Evolutionary conservation across 2,329 filamentous ascomycete species (phyloP), one percentile per base, ranked within the genome.

Genomic region (Calonectria pauciramosa): DNA sequence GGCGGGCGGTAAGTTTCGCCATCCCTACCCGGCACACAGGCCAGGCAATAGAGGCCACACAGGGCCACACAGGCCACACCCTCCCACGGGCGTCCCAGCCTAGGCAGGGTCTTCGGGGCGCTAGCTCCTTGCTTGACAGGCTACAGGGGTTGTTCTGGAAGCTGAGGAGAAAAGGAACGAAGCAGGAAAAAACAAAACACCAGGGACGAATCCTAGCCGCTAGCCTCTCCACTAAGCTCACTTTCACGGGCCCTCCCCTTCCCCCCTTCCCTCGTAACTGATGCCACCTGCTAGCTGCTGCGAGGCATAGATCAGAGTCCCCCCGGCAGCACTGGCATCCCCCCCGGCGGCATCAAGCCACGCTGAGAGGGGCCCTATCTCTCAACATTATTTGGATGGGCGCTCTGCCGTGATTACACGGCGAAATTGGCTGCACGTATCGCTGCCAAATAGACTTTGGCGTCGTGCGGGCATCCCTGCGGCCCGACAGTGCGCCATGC

Each of bases 391-490:
- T 60, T 60, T 60, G 56, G 56, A 60, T 60, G 56, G 20, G 56
- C 56, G 34, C 56, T 60, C 56, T 60, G 56, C 56, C 56, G 56
- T 60, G 56, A 60, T 60, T 60, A 60, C 56, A 54, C 51, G 41
- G 41, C 41, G 56, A 60, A 60, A 60, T 60, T 60, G 56, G 20
- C 34, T 13, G 56, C 32, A 60, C 34, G 56, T 60, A 60, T 60
- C 34, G 56, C 34, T 23, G 32, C 56, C 56, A 41, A 60, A 60
- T 60, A 41, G 56, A 60, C 34, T 60, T 60, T 60, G 56, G n/a
- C 32, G 20, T 41, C 13, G 56, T 60, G 56, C 56, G n/a, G 54
- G 54, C 54, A 60, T 38, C 54, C 54, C 54, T 60, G 54, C 54
- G 51, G 51, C 51, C 51, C 51, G 51, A 28, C 51, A 30, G 51